A percentile compares a stretch with the other conserved stretches of the same genome.
Evolutionary conservation across 352 stramenopile genomes (phyloP).

Genomic region (Phytophthora chlamydospora): DNA sequence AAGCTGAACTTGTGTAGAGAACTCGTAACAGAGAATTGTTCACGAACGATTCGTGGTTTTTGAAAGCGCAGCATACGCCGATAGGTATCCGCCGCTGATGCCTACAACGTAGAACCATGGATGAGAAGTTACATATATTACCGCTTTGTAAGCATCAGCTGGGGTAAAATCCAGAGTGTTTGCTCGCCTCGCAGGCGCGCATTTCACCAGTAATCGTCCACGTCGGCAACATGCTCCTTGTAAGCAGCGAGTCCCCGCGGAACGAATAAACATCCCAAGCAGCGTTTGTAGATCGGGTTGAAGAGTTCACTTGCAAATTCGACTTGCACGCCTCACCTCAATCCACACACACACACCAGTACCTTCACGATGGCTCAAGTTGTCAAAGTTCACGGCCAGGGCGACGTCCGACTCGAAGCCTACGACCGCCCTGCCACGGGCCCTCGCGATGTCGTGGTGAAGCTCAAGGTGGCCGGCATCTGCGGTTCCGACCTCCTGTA

Average conservation of each 20-base stretch:
- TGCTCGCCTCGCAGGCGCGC: not conserved
- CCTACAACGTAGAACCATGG: too few relatives aligned
- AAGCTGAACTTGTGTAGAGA: too few relatives aligned
- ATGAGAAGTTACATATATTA: too few relatives aligned
- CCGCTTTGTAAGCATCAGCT: too few relatives aligned
- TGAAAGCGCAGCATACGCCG: too few relatives aligned
- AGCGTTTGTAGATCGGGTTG: not conserved
- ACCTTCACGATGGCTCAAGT: conserved; percentile 25
- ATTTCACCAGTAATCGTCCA: conserved; percentile 3
- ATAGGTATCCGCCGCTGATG: too few relatives aligned
- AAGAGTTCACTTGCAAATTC: conserved; percentile 27
- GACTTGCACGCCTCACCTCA: conserved; percentile 5
- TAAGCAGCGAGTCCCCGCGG: not conserved
- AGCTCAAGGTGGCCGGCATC: conserved; percentile 34
- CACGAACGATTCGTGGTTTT: too few relatives aligned
- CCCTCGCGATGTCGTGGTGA: conserved; percentile 26
- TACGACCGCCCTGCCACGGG: conserved; percentile 29
- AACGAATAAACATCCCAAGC: conserved; percentile 8
- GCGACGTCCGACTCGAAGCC: conserved; percentile 31
- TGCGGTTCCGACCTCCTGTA: conserved; percentile 37
- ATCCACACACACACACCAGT: not conserved
- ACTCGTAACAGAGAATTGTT: too few relatives aligned
- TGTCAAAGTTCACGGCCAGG: conserved; percentile 28
- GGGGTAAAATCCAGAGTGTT: too few relatives aligned
- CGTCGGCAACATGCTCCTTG: not conserved